Conservation (phyloP, 1,139 yeast species). For the Taphrina deformans region DNA sequence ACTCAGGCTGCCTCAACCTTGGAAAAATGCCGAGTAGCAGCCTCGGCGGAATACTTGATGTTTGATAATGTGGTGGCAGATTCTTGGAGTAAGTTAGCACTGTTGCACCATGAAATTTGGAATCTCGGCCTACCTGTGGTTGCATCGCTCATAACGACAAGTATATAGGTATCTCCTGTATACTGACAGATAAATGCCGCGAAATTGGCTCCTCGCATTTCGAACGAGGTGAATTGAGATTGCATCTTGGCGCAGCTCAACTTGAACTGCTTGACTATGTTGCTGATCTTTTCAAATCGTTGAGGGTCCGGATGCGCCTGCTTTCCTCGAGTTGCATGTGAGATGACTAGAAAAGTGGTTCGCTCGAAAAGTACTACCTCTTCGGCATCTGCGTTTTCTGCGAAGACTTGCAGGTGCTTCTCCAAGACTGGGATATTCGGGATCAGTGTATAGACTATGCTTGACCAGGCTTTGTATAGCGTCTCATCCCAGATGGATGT, state of each 20-base stretch:
- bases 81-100: neutral
- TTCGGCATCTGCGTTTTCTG: slow-evolving; percentile 75
- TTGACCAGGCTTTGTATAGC: slow-evolving; percentile 89
- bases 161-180: slow-evolving; percentile 71
- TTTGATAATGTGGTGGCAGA: slow-evolving; percentile 29
- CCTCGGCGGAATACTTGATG: slow-evolving; percentile 25
- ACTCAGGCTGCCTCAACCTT: slow-evolving; percentile 4
- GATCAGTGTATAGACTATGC: slow-evolving; percentile 87
- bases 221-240: slow-evolving; percentile 75
- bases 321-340: slow-evolving; percentile 50
- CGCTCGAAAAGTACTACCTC: slow-evolving; percentile 91
- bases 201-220: slow-evolving; percentile 70
- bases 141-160: slow-evolving; percentile 56
- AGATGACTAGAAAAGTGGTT: slow-evolving; percentile 87
- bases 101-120: neutral
- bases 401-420: slow-evolving; percentile 70
- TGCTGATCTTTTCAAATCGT: slow-evolving; percentile 89
- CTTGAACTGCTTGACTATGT: slow-evolving; percentile 89
- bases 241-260: slow-evolving; percentile 85
- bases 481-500: slow-evolving; percentile 98
- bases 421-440: slow-evolving; percentile 87
- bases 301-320: slow-evolving; percentile 66
- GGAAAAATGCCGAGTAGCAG: slow-evolving; percentile 6
- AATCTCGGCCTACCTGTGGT: slow-evolving; percentile 11
- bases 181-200: slow-evolving; percentile 69